Conservation (phyloP, 345 rosid genomes). For the Lepidium africanum region DNA sequence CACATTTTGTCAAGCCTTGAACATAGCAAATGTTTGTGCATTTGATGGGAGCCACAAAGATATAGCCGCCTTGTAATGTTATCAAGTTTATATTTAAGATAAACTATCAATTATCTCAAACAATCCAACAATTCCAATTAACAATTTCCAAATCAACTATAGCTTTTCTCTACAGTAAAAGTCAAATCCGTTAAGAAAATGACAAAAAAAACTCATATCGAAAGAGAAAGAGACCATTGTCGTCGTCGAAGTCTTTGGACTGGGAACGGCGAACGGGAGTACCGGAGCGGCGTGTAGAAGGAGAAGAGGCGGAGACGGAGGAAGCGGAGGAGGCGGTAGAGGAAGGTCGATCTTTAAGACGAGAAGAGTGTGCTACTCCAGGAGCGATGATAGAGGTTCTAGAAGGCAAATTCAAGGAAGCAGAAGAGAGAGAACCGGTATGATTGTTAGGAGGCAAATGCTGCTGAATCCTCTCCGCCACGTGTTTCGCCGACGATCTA, state of each 20-base stretch:
- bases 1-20: neutral
- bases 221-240: conserved; percentile 39
- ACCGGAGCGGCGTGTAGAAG: conserved; percentile 44
- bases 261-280: conserved; percentile 52
- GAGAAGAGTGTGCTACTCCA: conserved; percentile 25
- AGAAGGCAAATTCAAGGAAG: conserved; percentile 26
- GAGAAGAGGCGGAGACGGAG: conserved; percentile 25
- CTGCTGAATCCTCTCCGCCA: conserved; percentile 33
- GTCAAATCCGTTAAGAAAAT: neutral
- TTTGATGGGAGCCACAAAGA: neutral
- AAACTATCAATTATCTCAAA: neutral
- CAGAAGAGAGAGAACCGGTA: conserved; percentile 24
- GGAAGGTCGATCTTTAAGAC: conserved; percentile 38
- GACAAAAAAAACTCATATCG: neutral
- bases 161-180: neutral
- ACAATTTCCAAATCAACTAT: neutral
- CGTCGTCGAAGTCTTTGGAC: conserved; percentile 36
- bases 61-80: neutral
- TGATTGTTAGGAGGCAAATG: conserved; percentile 24
- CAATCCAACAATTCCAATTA: neutral
- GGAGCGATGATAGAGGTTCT: conserved; percentile 33
- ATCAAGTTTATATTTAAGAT: neutral
- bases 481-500: conserved; percentile 34
- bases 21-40: neutral
- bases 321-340: conserved; percentile 27